These are phyloP conservation scores for Diaporthe citriasiana DNA, from an alignment of 2,329 filamentous ascomycete genomes.

Conservation along the genomic window DNA sequence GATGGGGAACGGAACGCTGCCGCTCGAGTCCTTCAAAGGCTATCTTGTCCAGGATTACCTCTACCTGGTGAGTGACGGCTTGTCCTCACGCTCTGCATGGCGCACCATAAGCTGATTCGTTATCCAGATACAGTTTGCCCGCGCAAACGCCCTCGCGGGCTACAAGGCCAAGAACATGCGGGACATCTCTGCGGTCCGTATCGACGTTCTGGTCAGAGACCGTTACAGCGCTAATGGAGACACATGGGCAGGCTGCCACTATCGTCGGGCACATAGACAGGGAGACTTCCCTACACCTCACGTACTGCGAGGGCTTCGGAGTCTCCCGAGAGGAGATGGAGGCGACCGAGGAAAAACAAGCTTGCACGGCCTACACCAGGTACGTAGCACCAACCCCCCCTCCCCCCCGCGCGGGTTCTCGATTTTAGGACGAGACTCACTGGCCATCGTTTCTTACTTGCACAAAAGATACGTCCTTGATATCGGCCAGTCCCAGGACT, in stretches of 20 bases:
- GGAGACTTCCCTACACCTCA: slow-evolving; percentile 85
- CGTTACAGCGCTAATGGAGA: neutral
- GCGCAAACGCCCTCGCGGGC: slow-evolving; percentile 86
- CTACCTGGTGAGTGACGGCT: slow-evolving; percentile 74
- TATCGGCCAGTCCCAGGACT: slow-evolving; percentile 88
- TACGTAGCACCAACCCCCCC: slow-evolving; percentile 35
- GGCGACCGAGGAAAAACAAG: slow-evolving; percentile 72
- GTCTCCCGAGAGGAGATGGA: slow-evolving; percentile 81
- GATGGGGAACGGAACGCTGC: slow-evolving; percentile 82
- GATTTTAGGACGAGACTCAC: slow-evolving; percentile 82
- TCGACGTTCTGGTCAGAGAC: too few species aligned
- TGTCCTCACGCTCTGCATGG: neutral
- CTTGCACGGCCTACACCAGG: slow-evolving; percentile 58
- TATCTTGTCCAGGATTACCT: slow-evolving; percentile 95
- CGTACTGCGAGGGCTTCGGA: slow-evolving; percentile 86
- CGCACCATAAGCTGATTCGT: slow-evolving; percentile 15
- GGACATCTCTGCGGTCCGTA: slow-evolving; percentile 77
- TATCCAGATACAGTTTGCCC: slow-evolving; percentile 82
- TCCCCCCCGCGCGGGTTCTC: slow-evolving; percentile 56
- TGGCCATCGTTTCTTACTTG: slow-evolving; percentile 38
- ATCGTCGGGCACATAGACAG: slow-evolving; percentile 83
- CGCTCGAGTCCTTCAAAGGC: slow-evolving; percentile 83
- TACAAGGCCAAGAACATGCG: slow-evolving; percentile 85
- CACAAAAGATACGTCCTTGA: slow-evolving; percentile 81
- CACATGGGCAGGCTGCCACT: slow-evolving; percentile 51